phyloP scores from a whole-genome alignment of 805 yeast species.

The Kodamaea hsintzibuensis region DNA sequence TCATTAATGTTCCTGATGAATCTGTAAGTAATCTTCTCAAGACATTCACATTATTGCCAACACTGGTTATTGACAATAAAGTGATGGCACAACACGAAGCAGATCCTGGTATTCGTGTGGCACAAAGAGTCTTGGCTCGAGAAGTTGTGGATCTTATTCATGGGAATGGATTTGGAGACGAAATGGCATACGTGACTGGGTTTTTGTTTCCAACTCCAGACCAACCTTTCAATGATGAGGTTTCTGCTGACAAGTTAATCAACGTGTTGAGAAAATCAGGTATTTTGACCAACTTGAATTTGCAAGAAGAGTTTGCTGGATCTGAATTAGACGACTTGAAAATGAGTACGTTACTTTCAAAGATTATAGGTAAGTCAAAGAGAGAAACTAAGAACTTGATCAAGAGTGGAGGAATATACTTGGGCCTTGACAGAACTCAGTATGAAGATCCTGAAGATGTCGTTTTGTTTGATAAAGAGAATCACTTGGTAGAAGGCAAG shows the following conservation, averaged over 20 bases:
- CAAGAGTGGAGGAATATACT: slow-evolving; percentile 69
- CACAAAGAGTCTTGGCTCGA: slow-evolving; percentile 75
- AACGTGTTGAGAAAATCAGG: slow-evolving; percentile 59
- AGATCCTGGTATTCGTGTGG: slow-evolving; percentile 66
- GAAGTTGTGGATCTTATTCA: slow-evolving; percentile 88
- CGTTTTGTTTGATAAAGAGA: slow-evolving; percentile 46
- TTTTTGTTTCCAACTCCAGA: slow-evolving; percentile 63
- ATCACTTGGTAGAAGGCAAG: slow-evolving; percentile 56
- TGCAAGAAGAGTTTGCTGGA: slow-evolving; percentile 27
- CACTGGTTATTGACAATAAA: slow-evolving; percentile 49
- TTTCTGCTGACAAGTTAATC: slow-evolving; percentile 50
- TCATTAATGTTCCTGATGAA: slow-evolving; percentile 75
- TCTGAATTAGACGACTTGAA: slow-evolving; percentile 32
- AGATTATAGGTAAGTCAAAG: slow-evolving; percentile 49
- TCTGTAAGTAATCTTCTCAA: slow-evolving; percentile 69
- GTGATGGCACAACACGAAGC: slow-evolving; percentile 53
- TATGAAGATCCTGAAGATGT: slow-evolving; percentile 49
- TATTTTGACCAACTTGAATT: slow-evolving; percentile 39
- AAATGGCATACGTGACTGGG: slow-evolving; percentile 66
- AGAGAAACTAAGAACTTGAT: slow-evolving; percentile 63
- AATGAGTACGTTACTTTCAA: slow-evolving; percentile 54
- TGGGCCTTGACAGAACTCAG: slow-evolving; percentile 61
- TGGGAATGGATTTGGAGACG: slow-evolving; percentile 73
- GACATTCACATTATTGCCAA: slow-evolving; percentile 78
- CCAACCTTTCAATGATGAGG: slow-evolving; percentile 46